Percentiles rank a stretch among this genome's conserved stretches.
phyloP scores from a whole-genome alignment of 495 filamentous ascomycete species.

The Neurospora sp. region DNA sequence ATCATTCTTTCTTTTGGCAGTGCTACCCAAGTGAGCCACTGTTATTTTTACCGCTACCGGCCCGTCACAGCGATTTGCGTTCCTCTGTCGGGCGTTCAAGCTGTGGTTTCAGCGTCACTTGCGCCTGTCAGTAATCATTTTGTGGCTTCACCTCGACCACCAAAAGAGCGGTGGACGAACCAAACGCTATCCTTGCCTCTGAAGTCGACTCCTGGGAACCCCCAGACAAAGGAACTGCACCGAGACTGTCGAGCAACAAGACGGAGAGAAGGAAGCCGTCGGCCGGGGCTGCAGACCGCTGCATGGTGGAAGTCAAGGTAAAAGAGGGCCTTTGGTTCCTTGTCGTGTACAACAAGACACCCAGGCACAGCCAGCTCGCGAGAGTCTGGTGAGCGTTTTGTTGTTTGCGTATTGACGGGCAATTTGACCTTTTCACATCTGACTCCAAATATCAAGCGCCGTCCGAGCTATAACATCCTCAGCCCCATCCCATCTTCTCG shows the following conservation, averaged over 20 bases:
- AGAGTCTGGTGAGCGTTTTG: constrained; percentile 15
- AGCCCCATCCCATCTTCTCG: constrained; percentile 5
- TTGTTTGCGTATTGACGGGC: constrained; percentile 19
- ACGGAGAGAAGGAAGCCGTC: constrained; percentile 22
- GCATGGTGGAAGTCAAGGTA: constrained; percentile 29
- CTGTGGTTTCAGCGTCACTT: constrained; percentile 2
- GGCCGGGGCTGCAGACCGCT: constrained; percentile 24
- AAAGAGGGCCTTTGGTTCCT: constrained; percentile 27
- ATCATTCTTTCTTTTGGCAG: background rate
- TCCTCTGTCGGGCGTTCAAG: background rate
- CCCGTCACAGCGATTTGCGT: background rate
- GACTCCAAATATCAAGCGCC: constrained; percentile 22
- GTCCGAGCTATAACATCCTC: constrained; percentile 22
- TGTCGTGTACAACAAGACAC: constrained; percentile 15
- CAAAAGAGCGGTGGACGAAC: constrained; percentile 35
- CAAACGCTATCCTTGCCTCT: constrained; percentile 31
- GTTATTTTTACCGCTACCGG: background rate
- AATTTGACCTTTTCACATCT: constrained; percentile 7
- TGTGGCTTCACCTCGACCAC: constrained; percentile 26
- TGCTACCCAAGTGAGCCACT: background rate
- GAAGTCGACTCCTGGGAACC: constrained; percentile 34
- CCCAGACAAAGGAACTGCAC: constrained; percentile 34
- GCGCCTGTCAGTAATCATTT: constrained; percentile 31
- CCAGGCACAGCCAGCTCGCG: constrained; percentile 7
- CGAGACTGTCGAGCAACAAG: constrained; percentile 30